These are phyloP conservation scores for Fusarium zealandicum DNA, from an alignment of 2,329 filamentous ascomycete genomes.

Conservation along the genomic window DNA sequence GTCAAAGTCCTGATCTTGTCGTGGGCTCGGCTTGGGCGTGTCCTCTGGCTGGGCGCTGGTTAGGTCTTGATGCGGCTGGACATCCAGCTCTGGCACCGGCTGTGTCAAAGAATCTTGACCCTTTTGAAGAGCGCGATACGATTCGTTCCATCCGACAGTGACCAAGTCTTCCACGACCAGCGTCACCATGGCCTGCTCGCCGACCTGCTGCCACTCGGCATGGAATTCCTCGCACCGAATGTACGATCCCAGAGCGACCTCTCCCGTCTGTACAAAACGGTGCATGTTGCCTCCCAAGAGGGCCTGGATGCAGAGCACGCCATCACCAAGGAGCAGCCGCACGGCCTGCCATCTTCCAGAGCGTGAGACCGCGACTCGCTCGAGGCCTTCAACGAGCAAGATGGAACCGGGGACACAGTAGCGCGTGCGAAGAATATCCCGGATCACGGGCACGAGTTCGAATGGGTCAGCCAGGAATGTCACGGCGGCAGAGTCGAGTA, in stretches of 20 bases:
- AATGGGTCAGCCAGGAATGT: slow-evolving; percentile 39
- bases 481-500: slow-evolving; percentile 41
- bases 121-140: slow-evolving; percentile 42
- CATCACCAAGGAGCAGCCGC: slow-evolving; percentile 60
- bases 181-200: slow-evolving; percentile 48
- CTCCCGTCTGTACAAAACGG: slow-evolving; percentile 54
- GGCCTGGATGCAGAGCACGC: slow-evolving; percentile 62
- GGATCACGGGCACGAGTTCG: slow-evolving; percentile 51
- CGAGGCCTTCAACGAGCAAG: slow-evolving; percentile 59
- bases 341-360: slow-evolving; percentile 53
- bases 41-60: not conserved
- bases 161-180: slow-evolving; percentile 55
- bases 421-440: slow-evolving; percentile 57
- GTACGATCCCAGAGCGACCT: slow-evolving; percentile 58
- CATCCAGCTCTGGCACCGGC: not conserved
- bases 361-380: slow-evolving; percentile 46
- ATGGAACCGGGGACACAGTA: slow-evolving; percentile 57
- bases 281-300: slow-evolving; percentile 56
- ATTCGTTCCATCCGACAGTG: slow-evolving; percentile 58
- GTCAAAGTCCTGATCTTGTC: slow-evolving; percentile 2
- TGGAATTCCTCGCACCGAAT: slow-evolving; percentile 55
- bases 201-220: slow-evolving; percentile 40
- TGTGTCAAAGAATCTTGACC: slow-evolving; percentile 1
- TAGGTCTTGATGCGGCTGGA: not conserved
- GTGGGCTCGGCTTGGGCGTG: not conserved